Percentiles rank a stretch among this genome's conserved stretches.
These are phyloP conservation scores for Primulina eburnea DNA, from an alignment of 257 asterid genomes.

Conservation along the genomic window DNA sequence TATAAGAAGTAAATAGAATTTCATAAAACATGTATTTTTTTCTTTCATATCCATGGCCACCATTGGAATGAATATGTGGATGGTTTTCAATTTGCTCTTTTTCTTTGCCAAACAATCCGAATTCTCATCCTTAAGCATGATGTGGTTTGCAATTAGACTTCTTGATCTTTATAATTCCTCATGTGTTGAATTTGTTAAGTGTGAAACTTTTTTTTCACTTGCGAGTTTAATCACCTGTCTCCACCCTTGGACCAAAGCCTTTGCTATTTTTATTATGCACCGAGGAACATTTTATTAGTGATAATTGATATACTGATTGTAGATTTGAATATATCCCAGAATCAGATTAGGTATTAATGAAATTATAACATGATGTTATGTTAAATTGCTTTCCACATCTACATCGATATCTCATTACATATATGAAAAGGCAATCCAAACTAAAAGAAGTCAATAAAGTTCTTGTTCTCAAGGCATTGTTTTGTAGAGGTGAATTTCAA, in stretches of 20 bases:
- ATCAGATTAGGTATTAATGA: background rate
- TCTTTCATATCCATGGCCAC: slow-evolving; percentile 7
- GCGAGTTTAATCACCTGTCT: background rate
- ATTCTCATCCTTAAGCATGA: slow-evolving; percentile 1
- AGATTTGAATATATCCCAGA: background rate
- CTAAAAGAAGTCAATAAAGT: background rate
- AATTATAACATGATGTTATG: too few relatives aligned
- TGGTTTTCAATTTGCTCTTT: slow-evolving; percentile 4
- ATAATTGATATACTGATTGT: background rate
- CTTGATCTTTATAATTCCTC: background rate
- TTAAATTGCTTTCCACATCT: background rate
- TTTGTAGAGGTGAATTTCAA: background rate
- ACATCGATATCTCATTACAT: background rate
- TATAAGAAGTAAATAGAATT: background rate
- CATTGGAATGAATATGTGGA: background rate
- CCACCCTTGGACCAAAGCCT: background rate
- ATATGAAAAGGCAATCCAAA: background rate
- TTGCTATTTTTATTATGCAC: background rate
- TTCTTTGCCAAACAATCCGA: slow-evolving; percentile 7
- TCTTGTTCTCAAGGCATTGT: background rate
- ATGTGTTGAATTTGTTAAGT: background rate
- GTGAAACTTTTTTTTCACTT: background rate
- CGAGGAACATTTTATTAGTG: background rate
- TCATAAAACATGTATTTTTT: background rate
- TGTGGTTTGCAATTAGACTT: background rate